phyloP scores from a whole-genome alignment of 768 basidiomycete genomes.

The Boletus edulis region DNA sequence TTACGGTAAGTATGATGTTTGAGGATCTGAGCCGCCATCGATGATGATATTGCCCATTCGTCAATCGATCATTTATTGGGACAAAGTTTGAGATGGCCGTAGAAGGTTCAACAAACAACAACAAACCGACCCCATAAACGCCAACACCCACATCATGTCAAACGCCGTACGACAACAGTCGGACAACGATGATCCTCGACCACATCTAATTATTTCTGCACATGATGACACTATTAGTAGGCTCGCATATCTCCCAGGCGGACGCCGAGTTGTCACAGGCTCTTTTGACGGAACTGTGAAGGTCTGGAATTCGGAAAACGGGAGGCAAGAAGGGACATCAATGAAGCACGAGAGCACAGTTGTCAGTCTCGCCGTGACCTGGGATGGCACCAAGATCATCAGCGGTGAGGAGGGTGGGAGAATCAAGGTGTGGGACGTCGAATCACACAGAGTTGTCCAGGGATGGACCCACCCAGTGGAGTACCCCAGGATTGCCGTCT shows the following conservation, averaged over 20 bases:
- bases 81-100: too few relatives aligned
- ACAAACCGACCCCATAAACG: too few relatives aligned
- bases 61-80: too few relatives aligned
- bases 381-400: slow-evolving; percentile 2
- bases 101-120: too few relatives aligned
- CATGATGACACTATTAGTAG: too few relatives aligned
- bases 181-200: not conserved
- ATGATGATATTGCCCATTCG: too few relatives aligned
- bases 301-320: not conserved
- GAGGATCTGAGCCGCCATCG: too few relatives aligned
- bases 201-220: not conserved
- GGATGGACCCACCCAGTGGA: not conserved
- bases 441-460: not conserved
- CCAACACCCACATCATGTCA: too few relatives aligned
- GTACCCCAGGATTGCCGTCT: not conserved
- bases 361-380: not conserved
- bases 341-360: not conserved
- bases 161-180: too few relatives aligned
- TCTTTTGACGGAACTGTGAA: not conserved
- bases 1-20: too few relatives aligned
- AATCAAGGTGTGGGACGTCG: not conserved
- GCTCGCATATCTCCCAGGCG: not conserved
- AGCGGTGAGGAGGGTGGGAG: not conserved
- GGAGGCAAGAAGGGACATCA: not conserved
- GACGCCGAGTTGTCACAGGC: not conserved